phyloP scores from a whole-genome alignment of 1,284 basidiomycete species.

The Quambalaria eucalypti region DNA sequence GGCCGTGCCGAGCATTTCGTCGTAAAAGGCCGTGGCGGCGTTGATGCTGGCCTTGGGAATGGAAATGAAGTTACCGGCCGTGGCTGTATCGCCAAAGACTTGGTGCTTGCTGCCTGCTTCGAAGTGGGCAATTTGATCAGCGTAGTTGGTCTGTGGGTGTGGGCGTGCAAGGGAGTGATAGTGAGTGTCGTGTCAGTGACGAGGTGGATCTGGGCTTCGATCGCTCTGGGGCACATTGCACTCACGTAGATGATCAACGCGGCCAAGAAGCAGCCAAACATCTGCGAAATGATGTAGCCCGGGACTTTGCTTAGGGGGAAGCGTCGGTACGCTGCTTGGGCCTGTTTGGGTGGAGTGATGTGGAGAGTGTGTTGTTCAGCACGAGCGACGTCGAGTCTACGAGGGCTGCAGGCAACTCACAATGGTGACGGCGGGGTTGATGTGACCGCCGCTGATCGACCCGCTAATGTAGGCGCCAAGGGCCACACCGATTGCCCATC shows the following conservation, averaged over 20 bases:
- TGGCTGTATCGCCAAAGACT: neutral
- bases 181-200: neutral
- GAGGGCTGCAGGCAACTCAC: neutral
- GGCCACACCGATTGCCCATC: constrained; percentile 34
- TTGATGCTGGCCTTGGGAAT: constrained; percentile 54
- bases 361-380: neutral
- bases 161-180: neutral
- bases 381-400: neutral
- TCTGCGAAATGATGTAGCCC: constrained; percentile 61
- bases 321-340: constrained; percentile 59
- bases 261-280: constrained; percentile 62
- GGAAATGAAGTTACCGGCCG: constrained; percentile 6
- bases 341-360: constrained; percentile 20
- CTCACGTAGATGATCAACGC: constrained; percentile 63
- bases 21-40: constrained; percentile 48
- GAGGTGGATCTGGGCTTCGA: neutral
- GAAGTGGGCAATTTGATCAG: neutral
- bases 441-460: constrained; percentile 30
- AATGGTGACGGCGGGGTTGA: constrained; percentile 52
- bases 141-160: neutral
- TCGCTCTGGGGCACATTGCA: constrained; percentile 57
- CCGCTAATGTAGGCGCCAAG: constrained; percentile 27
- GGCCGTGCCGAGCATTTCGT: constrained; percentile 30
- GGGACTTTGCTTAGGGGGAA: constrained; percentile 74
- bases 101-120: neutral